Base-by-base conservation (phyloP, 2,329 filamentous ascomycete genomes). In the Beauveria varroae region DNA sequence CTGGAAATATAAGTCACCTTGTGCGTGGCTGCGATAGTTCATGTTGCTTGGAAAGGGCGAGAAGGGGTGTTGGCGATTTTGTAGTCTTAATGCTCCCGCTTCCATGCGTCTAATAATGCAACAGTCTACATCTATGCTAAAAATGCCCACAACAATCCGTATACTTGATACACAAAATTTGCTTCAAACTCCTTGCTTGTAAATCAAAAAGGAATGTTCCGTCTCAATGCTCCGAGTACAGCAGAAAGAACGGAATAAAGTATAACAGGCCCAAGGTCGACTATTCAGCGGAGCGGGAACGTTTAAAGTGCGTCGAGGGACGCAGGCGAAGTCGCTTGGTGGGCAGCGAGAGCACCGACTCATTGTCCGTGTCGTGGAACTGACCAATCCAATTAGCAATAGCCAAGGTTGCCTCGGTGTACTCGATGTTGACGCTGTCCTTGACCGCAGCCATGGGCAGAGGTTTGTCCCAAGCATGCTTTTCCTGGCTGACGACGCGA, bases 401-500 rank as follows among this genome's bases (percentile, higher is more conserved):
- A 10, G 71, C 69, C 34, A 74, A 68, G 1, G 77, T 73, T 3
- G 79, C 76, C 52, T 75, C 74, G n/a, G 70, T 70, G 60, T 81
- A 81, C 64, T 81, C 79, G n/a, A 74, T 66, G n/a, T 63, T 64
- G 16, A 79, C 78, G 37, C 73, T 78, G 22, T 73, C 71, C 58
- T 81, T 80, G 9, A 76, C 76, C 1, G 72, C 22, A 10, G 44
- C 65, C 64, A 80, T 69, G 3, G 78, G 77, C 3, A 74, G 72
- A 1, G 78, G 78, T 49, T 79, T 79, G 63, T 81, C 78, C 79
- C 79, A 81, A 1, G 72, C 79, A 62, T 81, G 79, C 61, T 75
- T 75, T 65, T 80, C 78, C 10, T 73, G 74, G 41, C 75, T 67
- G 3, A 81, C 78, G 9, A 81, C 65, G n/a, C 79, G 76, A 30